Evolutionary conservation across 1,284 basidiomycete species (phyloP).

Genomic region (Marasmius oreades): DNA sequence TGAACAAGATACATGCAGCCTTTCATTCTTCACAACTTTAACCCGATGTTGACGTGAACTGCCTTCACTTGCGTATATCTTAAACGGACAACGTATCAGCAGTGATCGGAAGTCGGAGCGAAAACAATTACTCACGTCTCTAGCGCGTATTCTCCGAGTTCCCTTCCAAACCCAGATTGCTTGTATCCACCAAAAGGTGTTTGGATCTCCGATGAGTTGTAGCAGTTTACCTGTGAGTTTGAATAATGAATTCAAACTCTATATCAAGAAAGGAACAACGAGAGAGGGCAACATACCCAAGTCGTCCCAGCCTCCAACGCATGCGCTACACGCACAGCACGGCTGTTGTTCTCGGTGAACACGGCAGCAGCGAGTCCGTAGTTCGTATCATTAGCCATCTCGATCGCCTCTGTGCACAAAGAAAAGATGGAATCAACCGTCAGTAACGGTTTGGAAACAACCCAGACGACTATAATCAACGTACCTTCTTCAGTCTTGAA

Average conservation of each 20-base stretch:
- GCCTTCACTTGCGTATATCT: no score
- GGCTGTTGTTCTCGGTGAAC: conserved; percentile 68
- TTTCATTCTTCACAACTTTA: no score
- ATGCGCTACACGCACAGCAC: conserved; percentile 66
- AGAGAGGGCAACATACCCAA: conserved; percentile 38
- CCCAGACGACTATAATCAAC: conserved; percentile 9
- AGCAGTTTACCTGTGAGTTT: conserved; percentile 65
- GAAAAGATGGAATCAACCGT: not conserved
- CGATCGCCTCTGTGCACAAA: conserved; percentile 50
- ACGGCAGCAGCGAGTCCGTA: conserved; percentile 84
- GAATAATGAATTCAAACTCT: not conserved
- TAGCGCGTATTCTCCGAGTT: conserved; percentile 82
- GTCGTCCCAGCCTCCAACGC: conserved; percentile 72
- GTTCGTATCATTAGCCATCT: conserved; percentile 74
- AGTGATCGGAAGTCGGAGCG: no score
- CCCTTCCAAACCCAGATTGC: conserved; percentile 81
- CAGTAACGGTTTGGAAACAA: not conserved
- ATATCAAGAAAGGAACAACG: no score
- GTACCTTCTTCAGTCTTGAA: conserved; percentile 59
- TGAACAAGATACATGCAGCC: no score
- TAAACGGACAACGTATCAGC: no score
- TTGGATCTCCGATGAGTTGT: conserved; percentile 60
- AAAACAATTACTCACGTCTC: conserved; percentile 42
- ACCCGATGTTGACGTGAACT: no score
- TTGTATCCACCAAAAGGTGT: conserved; percentile 91